These are phyloP conservation scores for Nannizzia gypsea DNA, from an alignment of 2,329 filamentous ascomycete genomes.

Conservation along the genomic window DNA sequence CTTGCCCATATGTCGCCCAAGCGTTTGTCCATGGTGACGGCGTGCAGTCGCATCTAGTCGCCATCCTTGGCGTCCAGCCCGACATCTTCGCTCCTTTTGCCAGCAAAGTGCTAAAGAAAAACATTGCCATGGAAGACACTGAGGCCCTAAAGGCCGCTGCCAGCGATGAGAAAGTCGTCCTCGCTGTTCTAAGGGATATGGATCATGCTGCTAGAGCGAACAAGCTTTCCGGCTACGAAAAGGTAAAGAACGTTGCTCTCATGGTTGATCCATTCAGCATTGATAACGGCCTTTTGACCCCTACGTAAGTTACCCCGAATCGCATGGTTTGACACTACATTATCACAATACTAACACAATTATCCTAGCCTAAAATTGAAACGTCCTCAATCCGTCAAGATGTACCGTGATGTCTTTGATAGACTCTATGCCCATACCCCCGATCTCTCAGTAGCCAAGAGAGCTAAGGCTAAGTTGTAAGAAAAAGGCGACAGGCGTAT, in stretches of 20 bases:
- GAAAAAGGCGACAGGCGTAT: background rate
- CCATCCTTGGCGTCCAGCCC: slow-evolving; percentile 77
- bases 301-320: slow-evolving; percentile 30
- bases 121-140: slow-evolving; percentile 52
- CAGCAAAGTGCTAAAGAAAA: slow-evolving; percentile 59
- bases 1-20: slow-evolving; percentile 62
- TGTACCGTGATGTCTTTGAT: slow-evolving; percentile 47
- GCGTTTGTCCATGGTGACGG: slow-evolving; percentile 88
- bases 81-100: slow-evolving; percentile 72
- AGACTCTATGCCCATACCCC: slow-evolving; percentile 48
- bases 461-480: slow-evolving; percentile 30
- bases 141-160: slow-evolving; percentile 56
- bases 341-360: slow-evolving; percentile 1
- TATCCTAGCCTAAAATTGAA: slow-evolving; percentile 54
- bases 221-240: slow-evolving; percentile 88
- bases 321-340: background rate
- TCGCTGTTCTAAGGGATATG: slow-evolving; percentile 65
- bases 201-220: slow-evolving; percentile 66
- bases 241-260: slow-evolving; percentile 60
- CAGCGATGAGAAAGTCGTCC: slow-evolving; percentile 57
- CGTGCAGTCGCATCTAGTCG: slow-evolving; percentile 69
- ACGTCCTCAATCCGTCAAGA: slow-evolving; percentile 54
- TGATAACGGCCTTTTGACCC: slow-evolving; percentile 66
- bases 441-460: slow-evolving; percentile 22
- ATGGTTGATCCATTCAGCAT: slow-evolving; percentile 83